Evolutionary conservation across 2,329 filamentous ascomycete species (phyloP), one percentile per base, ranked within the genome.

Genomic region (Phialemoniopsis sp.): DNA sequence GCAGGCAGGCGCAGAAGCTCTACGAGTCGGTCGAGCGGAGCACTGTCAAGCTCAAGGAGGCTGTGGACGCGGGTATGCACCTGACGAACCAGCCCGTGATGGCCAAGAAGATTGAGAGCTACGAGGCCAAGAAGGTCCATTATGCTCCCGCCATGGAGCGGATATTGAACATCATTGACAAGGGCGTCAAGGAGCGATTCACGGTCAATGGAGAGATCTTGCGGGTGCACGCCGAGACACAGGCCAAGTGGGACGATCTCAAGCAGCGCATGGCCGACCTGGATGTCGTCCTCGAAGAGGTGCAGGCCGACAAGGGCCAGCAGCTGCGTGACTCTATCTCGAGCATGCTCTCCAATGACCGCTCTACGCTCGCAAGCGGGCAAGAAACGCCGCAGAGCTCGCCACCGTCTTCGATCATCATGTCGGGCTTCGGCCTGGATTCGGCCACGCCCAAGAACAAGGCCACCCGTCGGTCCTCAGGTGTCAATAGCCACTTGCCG

Each of bases 121-220:
- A 95, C 59, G 90, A 96, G 58, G 88, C 87, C 32, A 98, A 97
- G 71, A 94, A 91, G 62, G 81, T 81, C 43, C 91, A 97, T 59
- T 98, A 97, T 55, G 86, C 89, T 2, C 88, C 90, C 9, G 91
- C 93, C 2, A 94, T 98, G 57, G 88, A 93, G 57, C 80, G 90
- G 32, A 89, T 98, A 8, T 67, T 97, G 14, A 82, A 85, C 30
- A 94, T 97, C 56, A 96, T 97, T 37, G 89, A 96, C 51, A 91
- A 89, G 57, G 93, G 93, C n/a, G 85, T 97, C 54, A 87, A 87
- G 57, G 89, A 97, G 55, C 81, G 93, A n/a, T 71, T 96, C 36
- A 97, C 93, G 0, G 89, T 97, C 40, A 97, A 98, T 56, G 93
- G 93, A 33, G 93, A 97, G 63, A 93, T 97, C 46, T 64, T 97